Evolutionary conservation across 2,329 filamentous ascomycete species (phyloP).

Genomic region (Colletotrichum sp.): DNA sequence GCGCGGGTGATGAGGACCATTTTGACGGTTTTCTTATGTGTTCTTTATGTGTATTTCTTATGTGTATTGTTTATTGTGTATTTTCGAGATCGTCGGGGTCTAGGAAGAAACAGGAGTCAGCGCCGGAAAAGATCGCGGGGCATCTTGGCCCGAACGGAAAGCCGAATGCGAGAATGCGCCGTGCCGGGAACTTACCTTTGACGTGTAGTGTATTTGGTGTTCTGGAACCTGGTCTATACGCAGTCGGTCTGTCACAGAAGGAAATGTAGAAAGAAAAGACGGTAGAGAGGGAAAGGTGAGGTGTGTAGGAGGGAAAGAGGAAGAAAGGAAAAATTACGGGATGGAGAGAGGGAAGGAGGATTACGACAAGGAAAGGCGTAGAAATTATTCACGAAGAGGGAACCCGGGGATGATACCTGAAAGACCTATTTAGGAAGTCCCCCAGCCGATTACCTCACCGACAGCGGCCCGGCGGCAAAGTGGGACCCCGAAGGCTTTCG

Average conservation of each 20-base stretch:
- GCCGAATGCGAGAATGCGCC: neutral
- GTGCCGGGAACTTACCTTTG: neutral
- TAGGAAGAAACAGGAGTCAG: neutral
- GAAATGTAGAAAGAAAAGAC: neutral
- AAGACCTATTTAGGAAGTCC: constrained; percentile 19
- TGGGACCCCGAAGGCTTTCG: neutral
- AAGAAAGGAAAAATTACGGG: neutral
- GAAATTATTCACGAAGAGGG: neutral
- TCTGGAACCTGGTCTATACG: neutral
- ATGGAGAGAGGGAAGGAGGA: neutral
- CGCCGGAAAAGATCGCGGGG: neutral
- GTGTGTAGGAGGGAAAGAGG: neutral
- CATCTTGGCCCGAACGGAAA: neutral
- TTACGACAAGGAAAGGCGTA: neutral
- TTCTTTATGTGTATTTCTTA: neutral
- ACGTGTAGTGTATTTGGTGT: neutral
- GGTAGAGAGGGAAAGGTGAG: neutral
- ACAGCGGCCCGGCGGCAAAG: constrained; percentile 19
- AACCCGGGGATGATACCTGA: constrained; percentile 22
- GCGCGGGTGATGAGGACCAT: constrained; percentile 44
- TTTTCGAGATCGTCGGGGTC: neutral
- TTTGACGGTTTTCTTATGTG: neutral
- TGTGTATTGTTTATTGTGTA: neutral
- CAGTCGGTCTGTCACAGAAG: neutral
- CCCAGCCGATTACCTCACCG: constrained; percentile 20